Evolutionary conservation across 345 rosid genomes (phyloP), one percentile per base, ranked within the genome.

Genomic region (Laguncularia racemosa): DNA sequence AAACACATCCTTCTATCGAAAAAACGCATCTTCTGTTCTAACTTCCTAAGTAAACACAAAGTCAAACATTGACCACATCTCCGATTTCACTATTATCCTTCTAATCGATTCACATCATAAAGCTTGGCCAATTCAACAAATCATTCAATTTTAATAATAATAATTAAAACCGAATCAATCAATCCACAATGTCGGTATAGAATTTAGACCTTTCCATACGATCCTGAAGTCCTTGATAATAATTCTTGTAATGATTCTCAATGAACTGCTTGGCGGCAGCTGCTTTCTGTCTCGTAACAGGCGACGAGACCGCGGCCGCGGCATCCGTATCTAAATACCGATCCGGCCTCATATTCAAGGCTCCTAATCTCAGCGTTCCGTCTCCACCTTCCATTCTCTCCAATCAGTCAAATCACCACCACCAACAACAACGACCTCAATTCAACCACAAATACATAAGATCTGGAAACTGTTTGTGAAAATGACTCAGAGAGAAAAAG

Each of bases 201-300:
- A 43, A 51, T 46, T 16, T 21, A 6, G 26, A 92, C 97, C 98
- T 86, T 60, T 92, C 98, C 79, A 64, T 81, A 43, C 98, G 96
- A 66, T 92, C 97, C 73, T 82, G 97, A 60, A 92, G 64, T 52
- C 97, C 97, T 83, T 92, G 98, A 72, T 81, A 77, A 74, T 86
- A 68, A 55, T 92, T 92, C 78, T 89, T 92, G 55, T 89, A 92
- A 67, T 92, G 97, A 74, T 92, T 92, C 89, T 92, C 98, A 14
- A 92, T 92, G 62, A 92, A 92, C 77, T 92, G 95, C 59, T 92
- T 92, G 20, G 97, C 98, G 18, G 98, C 98, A 18, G 96, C 98
- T 1, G 98, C 91, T 57, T 92, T 92, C 82, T 92, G 98, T 60
- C 88, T 76, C 6, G 98, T 92, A 9, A 92, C 96, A 55, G 98